phyloP scores from a whole-genome alignment of 106 monocot species.

The Apostasia ramifera region DNA sequence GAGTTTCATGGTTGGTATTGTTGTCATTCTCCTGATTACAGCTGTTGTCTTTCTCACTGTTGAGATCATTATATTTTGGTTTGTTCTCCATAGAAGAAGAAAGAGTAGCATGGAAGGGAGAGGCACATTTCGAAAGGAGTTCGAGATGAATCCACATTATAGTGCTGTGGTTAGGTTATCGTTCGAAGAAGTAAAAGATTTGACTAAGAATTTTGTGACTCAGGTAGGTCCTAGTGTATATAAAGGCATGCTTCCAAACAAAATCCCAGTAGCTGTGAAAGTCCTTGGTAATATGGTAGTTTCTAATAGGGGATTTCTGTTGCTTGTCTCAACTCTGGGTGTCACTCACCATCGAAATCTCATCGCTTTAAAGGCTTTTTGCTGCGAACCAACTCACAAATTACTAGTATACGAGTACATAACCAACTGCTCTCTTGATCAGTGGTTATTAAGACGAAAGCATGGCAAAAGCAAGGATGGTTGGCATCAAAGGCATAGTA shows the following conservation, averaged over 20 bases:
- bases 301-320: slow-evolving; percentile 28
- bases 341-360: slow-evolving; percentile 37
- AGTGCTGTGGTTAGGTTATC: slow-evolving; percentile 32
- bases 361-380: slow-evolving; percentile 35
- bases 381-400: slow-evolving; percentile 23
- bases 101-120: slow-evolving; percentile 2
- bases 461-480: slow-evolving; percentile 12
- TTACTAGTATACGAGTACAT: slow-evolving; percentile 30
- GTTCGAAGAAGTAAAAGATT: slow-evolving; percentile 27
- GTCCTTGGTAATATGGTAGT: slow-evolving; percentile 10
- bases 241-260: slow-evolving; percentile 33
- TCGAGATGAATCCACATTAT: slow-evolving; percentile 23
- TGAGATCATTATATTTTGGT: slow-evolving; percentile 30
- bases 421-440: slow-evolving; percentile 31
- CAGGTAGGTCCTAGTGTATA: slow-evolving; percentile 23
- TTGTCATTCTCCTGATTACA: slow-evolving; percentile 26
- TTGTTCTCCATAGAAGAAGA: slow-evolving; percentile 25
- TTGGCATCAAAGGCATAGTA: slow-evolving; percentile 21
- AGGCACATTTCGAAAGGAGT: slow-evolving; percentile 14
- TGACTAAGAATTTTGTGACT: slow-evolving; percentile 32
- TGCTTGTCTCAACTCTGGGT: slow-evolving; percentile 19
- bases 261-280: slow-evolving; percentile 23
- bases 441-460: slow-evolving; percentile 19
- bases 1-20: slow-evolving; percentile 17
- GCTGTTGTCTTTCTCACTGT: slow-evolving; percentile 24